Percentiles rank a stretch among this genome's conserved stretches.
Conservation (phyloP, 2,329 filamentous ascomycete genomes). For the Huntiella decipiens region DNA sequence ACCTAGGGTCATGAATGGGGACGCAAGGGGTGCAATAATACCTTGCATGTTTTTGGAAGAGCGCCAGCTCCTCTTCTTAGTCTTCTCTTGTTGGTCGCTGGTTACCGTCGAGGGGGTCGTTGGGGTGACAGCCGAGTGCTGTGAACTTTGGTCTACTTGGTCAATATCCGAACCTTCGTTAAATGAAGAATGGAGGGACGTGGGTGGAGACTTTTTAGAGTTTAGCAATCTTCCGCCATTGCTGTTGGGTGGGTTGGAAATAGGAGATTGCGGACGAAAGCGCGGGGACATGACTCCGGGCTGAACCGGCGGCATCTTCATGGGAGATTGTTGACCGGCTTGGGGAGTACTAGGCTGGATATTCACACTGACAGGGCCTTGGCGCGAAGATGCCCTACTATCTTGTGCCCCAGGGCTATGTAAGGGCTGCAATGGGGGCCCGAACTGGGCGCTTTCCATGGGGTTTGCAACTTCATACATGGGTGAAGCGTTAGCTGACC, state of each 20-base stretch:
- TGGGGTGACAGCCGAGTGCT: conserved; percentile 14
- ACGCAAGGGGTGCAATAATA: conserved; percentile 17
- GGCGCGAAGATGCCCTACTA: too few relatives aligned
- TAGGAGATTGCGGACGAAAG: neutral
- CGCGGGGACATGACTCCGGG: too few relatives aligned
- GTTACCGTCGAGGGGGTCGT: conserved; percentile 12
- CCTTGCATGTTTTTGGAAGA: conserved; percentile 40
- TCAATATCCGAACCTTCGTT: conserved; percentile 74
- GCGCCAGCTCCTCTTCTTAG: conserved; percentile 54
- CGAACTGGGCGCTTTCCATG: conserved; percentile 19
- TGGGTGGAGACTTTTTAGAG: conserved; percentile 52
- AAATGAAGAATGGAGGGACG: conserved; percentile 56
- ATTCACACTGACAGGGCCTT: too few relatives aligned
- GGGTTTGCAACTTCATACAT: conserved; percentile 27
- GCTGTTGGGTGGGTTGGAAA: conserved; percentile 4
- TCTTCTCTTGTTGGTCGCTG: conserved; percentile 35
- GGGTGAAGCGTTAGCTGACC: conserved; percentile 28
- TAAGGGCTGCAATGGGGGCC: conserved; percentile 3
- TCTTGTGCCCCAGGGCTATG: neutral
- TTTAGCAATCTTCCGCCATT: conserved; percentile 24
- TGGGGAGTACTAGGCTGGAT: too few relatives aligned
- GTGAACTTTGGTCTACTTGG: conserved; percentile 38
- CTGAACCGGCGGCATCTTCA: too few relatives aligned
- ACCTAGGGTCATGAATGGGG: conserved; percentile 30
- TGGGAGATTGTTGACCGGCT: too few relatives aligned